Conservation (phyloP, 768 basidiomycete species). For the Galerina sulciceps region DNA sequence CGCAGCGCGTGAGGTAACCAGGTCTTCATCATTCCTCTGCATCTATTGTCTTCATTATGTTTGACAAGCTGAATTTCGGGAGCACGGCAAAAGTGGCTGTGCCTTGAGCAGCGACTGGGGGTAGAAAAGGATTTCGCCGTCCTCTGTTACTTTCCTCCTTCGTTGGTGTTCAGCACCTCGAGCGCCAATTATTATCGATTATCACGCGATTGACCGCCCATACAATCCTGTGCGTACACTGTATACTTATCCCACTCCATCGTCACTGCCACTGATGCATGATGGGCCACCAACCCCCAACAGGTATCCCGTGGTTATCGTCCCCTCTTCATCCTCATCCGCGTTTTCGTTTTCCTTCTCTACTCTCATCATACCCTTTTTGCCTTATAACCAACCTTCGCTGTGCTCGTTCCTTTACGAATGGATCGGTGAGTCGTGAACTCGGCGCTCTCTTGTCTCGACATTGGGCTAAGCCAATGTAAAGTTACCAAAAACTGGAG, state of each 20-base stretch:
- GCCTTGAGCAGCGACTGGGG: not conserved
- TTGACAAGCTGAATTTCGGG: conserved; percentile 20
- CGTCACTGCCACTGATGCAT: conserved; percentile 17
- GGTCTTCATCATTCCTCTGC: conserved; percentile 17
- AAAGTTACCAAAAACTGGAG: conserved; percentile 94
- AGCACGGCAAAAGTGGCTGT: conserved; percentile 28
- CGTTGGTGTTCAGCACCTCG: conserved; percentile 15
- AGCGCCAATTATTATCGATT: conserved; percentile 22
- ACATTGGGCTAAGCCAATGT: not conserved
- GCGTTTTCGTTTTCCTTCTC: not conserved
- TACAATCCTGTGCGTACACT: conserved; percentile 17
- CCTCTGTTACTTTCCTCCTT: conserved; percentile 11
- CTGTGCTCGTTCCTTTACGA: not conserved
- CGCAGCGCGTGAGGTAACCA: conserved; percentile 11
- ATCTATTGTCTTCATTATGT: conserved; percentile 21
- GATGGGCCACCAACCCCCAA: conserved; percentile 7
- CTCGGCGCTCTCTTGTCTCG: not conserved
- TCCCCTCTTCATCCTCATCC: not conserved
- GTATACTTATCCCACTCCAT: conserved; percentile 12
- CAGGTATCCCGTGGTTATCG: conserved; percentile 14
- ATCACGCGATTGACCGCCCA: conserved; percentile 30
- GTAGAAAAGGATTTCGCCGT: conserved; percentile 14
- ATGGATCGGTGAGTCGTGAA: conserved; percentile 49
- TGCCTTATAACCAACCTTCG: not conserved
- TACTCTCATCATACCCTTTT: not conserved